phyloP scores from a whole-genome alignment of 192 early-diverging fungal species.

The Coemansia erecta region DNA sequence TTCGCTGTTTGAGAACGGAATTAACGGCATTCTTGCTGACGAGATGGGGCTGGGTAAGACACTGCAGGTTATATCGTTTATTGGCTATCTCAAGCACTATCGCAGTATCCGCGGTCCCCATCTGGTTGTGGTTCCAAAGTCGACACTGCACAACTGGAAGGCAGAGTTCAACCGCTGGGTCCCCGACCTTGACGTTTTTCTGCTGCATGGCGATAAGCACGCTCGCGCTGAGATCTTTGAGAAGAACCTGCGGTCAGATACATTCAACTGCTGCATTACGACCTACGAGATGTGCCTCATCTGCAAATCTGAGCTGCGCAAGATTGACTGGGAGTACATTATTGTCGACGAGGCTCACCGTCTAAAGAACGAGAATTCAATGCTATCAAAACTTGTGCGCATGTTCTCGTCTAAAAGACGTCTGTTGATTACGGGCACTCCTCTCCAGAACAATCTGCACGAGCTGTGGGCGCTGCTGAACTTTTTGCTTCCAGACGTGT shows the following conservation, averaged over 20 bases:
- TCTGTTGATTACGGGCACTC: conserved; percentile 92
- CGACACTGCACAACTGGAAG: conserved; percentile 95
- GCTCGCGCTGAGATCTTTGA: conserved; percentile 65
- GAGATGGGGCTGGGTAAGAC: conserved; percentile 99
- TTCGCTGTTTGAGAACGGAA: conserved; percentile 92
- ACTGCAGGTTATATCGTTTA: conserved; percentile 92
- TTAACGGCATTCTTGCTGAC: conserved; percentile 98
- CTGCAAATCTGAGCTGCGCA: conserved; percentile 81
- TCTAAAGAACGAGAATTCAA: conserved; percentile 92
- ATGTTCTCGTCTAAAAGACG: conserved; percentile 83
- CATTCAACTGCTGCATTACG: conserved; percentile 93
- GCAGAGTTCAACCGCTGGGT: conserved; percentile 90
- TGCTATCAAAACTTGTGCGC: conserved; percentile 91
- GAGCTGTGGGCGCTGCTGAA: conserved; percentile 99
- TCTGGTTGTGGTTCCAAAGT: conserved; percentile 94
- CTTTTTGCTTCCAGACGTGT: conserved; percentile 96
- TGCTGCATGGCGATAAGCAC: conserved; percentile 90
- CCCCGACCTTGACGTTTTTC: conserved; percentile 80
- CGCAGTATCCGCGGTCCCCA: conserved; percentile 80
- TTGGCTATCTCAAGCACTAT: conserved; percentile 90
- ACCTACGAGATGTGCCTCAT: conserved; percentile 95
- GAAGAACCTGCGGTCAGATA: conserved; percentile 53
- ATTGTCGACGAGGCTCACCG: conserved; percentile 82
- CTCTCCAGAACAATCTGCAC: conserved; percentile 96
- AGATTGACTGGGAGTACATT: conserved; percentile 74